A percentile compares a stretch with the other conserved stretches of the same genome.
Evolutionary conservation across 2,329 filamentous ascomycete species (phyloP).

Genomic region (Colletotrichum phormii): DNA sequence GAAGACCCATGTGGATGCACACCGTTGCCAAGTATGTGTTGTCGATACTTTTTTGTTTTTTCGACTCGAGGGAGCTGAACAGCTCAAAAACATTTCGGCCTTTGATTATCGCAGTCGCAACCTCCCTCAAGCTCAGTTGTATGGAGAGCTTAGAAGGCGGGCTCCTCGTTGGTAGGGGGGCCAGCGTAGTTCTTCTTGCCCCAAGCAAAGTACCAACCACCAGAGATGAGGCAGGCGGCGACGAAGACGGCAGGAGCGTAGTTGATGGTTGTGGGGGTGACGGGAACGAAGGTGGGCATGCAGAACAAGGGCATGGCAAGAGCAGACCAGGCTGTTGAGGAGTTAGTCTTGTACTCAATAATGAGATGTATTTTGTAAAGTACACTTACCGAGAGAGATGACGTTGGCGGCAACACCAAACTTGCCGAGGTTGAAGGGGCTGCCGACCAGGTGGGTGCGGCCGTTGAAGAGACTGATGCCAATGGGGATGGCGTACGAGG

Average conservation of each 20-base stretch:
- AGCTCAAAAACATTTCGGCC: constrained; percentile 2
- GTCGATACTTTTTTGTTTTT: background rate
- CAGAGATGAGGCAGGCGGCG: constrained; percentile 70
- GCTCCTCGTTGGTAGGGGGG: constrained; percentile 60
- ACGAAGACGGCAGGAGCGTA: constrained; percentile 82
- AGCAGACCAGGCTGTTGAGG: constrained; percentile 68
- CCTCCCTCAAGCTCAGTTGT: background rate
- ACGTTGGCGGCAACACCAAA: constrained; percentile 73
- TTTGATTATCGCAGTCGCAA: background rate
- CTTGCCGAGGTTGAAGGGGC: constrained; percentile 70
- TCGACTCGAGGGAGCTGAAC: background rate
- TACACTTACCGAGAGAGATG: constrained; percentile 69
- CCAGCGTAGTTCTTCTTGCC: constrained; percentile 77
- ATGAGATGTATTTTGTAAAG: constrained; percentile 5
- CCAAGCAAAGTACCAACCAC: constrained; percentile 76
- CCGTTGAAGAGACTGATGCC: constrained; percentile 71
- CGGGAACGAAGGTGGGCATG: constrained; percentile 75
- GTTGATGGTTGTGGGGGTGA: constrained; percentile 72
- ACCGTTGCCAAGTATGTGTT: background rate
- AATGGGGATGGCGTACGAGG: constrained; percentile 76
- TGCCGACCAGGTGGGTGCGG: constrained; percentile 68
- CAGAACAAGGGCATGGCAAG: constrained; percentile 80
- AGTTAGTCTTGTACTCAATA: constrained; percentile 41
- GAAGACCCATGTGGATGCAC: background rate
- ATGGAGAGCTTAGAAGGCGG: constrained; percentile 38